These are phyloP conservation scores for Teratosphaeriaceae sp. DNA, from an alignment of 2,329 filamentous ascomycete genomes.

Conservation along the genomic window DNA sequence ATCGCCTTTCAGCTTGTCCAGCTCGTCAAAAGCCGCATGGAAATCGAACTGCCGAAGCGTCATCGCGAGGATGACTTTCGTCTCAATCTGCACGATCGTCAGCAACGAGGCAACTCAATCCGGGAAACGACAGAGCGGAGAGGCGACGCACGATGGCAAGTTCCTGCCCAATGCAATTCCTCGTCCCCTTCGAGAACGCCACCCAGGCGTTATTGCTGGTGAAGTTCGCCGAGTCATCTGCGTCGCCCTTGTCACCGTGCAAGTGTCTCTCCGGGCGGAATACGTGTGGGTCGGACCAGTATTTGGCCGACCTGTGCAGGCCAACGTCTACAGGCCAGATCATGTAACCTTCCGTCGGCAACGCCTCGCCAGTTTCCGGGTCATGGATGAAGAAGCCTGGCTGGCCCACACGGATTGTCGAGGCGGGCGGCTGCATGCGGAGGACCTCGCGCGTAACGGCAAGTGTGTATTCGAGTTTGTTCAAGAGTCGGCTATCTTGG, in stretches of 20 bases:
- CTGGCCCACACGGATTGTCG: constrained; percentile 32
- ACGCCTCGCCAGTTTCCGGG: constrained; percentile 36
- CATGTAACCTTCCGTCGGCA: constrained; percentile 39
- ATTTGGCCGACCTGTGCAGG: constrained; percentile 29
- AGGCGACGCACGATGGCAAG: constrained; percentile 31
- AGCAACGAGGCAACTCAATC: background rate
- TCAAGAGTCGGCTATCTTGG: constrained; percentile 41
- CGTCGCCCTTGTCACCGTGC: constrained; percentile 9
- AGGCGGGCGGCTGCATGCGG: constrained; percentile 46
- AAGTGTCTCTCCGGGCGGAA: constrained; percentile 9
- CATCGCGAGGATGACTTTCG: constrained; percentile 45
- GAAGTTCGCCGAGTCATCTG: constrained; percentile 27
- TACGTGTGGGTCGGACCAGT: constrained; percentile 37
- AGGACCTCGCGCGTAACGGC: constrained; percentile 50
- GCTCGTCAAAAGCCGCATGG: constrained; percentile 32
- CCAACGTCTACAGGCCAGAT: constrained; percentile 36
- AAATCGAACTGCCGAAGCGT: constrained; percentile 47
- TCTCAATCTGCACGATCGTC: constrained; percentile 37
- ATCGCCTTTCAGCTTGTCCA: constrained; percentile 28
- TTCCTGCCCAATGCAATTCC: constrained; percentile 54
- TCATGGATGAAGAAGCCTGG: constrained; percentile 34
- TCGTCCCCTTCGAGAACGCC: constrained; percentile 48
- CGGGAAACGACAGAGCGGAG: background rate
- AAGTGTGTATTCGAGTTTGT: constrained; percentile 45
- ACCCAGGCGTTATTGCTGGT: constrained; percentile 45